Conservation (phyloP, 768 basidiomycete genomes). For the Collybia mongolica region DNA sequence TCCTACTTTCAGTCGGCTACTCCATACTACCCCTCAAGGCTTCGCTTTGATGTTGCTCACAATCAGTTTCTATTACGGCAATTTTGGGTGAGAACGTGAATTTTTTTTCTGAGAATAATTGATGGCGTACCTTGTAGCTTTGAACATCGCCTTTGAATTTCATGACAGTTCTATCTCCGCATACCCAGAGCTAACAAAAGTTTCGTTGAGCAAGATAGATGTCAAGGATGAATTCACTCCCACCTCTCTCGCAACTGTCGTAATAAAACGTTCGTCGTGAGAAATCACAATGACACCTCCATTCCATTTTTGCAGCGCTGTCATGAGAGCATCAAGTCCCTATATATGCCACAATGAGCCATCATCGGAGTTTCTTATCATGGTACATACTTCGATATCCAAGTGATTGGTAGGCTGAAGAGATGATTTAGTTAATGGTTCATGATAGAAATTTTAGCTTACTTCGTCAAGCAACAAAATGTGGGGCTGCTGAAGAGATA, state of each 20-base stretch:
- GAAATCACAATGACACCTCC: constrained; percentile 92
- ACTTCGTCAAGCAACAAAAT: constrained; percentile 94
- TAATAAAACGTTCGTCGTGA: constrained; percentile 96
- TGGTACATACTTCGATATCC: constrained; percentile 75
- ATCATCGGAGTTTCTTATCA: not conserved
- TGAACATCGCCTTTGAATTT: constrained; percentile 92
- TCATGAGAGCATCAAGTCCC: constrained; percentile 95
- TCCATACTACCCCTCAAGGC: constrained; percentile 29
- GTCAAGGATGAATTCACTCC: constrained; percentile 13
- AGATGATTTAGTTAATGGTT: constrained; percentile 1
- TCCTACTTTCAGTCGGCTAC: too few relatives aligned
- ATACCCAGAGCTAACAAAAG: constrained; percentile 80
- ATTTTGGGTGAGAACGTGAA: constrained; percentile 11
- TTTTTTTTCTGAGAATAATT: not conserved
- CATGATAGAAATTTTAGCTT: constrained; percentile 15
- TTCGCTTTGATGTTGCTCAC: constrained; percentile 68
- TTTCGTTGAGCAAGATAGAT: constrained; percentile 8
- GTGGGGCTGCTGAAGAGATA: constrained; percentile 88
- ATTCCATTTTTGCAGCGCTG: constrained; percentile 76
- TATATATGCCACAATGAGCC: constrained; percentile 24
- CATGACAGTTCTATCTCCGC: constrained; percentile 74
- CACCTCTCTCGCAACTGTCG: constrained; percentile 83
- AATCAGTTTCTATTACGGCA: constrained; percentile 59
- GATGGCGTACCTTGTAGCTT: constrained; percentile 73
- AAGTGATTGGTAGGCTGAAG: constrained; percentile 87